Percentiles rank a stretch among this genome's conserved stretches.
These are phyloP conservation scores for Kernera saxatilis DNA, from an alignment of 345 rosid genomes.

Conservation along the genomic window DNA sequence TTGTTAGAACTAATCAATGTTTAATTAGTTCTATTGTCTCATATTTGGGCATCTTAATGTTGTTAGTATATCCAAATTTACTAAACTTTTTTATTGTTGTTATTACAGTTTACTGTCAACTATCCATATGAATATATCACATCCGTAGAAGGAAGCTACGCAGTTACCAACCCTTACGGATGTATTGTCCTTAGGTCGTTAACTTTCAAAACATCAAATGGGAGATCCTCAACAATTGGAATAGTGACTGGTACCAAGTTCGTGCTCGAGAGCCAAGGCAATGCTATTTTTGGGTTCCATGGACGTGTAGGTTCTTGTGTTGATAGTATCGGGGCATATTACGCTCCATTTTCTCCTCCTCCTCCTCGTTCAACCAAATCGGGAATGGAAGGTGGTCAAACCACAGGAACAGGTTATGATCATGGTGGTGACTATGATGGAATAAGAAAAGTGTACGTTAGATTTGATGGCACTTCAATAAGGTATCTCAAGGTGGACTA, in stretches of 20 bases:
- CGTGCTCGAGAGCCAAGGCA: background rate
- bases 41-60: too few species aligned
- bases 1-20: background rate
- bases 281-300: slow-evolving; percentile 6
- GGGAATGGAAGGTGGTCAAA: background rate
- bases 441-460: background rate
- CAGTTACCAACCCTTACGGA: background rate
- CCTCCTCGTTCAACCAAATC: background rate
- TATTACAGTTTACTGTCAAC: background rate
- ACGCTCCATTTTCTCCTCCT: too few species aligned
- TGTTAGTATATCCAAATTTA: background rate
- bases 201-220: background rate
- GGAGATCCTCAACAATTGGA: background rate
- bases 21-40: background rate
- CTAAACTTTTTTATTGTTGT: background rate
- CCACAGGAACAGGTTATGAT: background rate
- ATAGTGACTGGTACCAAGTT: background rate
- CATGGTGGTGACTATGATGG: slow-evolving; percentile 7
- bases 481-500: background rate
- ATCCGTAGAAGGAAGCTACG: background rate
- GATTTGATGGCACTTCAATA: too few species aligned
- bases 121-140: slow-evolving; percentile 1
- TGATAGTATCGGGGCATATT: too few species aligned
- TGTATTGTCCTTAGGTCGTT: background rate
- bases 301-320: too few species aligned